Percentiles rank a stretch among this genome's conserved stretches.
Conservation (phyloP, 805 yeast genomes). For the Cephaloascus albidus region DNA sequence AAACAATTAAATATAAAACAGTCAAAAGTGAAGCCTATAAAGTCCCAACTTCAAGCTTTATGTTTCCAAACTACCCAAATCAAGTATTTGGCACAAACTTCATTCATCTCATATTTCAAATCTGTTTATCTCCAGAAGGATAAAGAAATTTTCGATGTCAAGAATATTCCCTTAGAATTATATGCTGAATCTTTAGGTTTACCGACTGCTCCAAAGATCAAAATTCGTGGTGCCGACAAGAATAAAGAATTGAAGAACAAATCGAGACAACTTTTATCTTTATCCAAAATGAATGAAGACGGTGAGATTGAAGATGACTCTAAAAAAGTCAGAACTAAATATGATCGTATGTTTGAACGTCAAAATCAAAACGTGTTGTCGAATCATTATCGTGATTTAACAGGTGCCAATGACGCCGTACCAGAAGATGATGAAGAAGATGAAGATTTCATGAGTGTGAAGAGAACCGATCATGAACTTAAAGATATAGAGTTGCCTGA, state of each 20-base stretch:
- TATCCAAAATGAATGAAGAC: conserved; percentile 47
- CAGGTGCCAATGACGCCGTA: conserved; percentile 29
- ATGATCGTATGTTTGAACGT: conserved; percentile 93
- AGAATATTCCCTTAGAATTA: conserved; percentile 68
- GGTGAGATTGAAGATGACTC: conserved; percentile 44
- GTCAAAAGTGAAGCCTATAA: conserved; percentile 64
- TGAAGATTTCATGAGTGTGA: conserved; percentile 75
- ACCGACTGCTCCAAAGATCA: conserved; percentile 94
- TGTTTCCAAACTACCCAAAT: conserved; percentile 88
- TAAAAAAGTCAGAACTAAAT: conserved; percentile 66
- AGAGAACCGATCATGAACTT: conserved; percentile 66
- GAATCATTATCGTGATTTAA: conserved; percentile 76
- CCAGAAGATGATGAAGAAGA: conserved; percentile 34
- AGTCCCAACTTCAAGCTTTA: conserved; percentile 77
- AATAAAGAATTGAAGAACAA: conserved; percentile 73
- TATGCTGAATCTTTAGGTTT: conserved; percentile 85
- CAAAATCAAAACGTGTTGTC: conserved; percentile 86
- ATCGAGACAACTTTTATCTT: conserved; percentile 56
- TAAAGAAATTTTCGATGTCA: conserved; percentile 74
- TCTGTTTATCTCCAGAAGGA: conserved; percentile 83
- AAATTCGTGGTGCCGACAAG: conserved; percentile 41
- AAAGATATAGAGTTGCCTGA: conserved; percentile 59
- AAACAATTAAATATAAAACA: conserved; percentile 67
- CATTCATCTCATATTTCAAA: conserved; percentile 84
- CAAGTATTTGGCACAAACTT: conserved; percentile 91